phyloP scores from a whole-genome alignment of 805 yeast species.

The Candida ortonii region DNA sequence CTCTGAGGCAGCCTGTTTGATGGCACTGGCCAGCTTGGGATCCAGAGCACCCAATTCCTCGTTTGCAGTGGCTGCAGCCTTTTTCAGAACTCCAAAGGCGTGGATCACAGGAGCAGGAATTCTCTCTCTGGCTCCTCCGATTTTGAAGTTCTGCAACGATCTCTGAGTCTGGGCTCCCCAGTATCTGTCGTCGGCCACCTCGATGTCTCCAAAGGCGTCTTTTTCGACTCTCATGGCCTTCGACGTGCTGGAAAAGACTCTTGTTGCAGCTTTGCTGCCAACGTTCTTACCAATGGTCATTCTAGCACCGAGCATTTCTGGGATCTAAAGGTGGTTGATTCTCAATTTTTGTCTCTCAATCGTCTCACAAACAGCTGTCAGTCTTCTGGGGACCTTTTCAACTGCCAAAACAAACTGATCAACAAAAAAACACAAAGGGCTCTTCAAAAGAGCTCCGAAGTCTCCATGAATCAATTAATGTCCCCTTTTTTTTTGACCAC shows the following conservation, averaged over 20 bases:
- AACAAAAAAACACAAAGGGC: too few relatives aligned
- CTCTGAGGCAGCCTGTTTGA: slow-evolving; percentile 92
- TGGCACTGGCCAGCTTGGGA: slow-evolving; percentile 78
- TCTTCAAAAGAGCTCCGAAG: too few relatives aligned
- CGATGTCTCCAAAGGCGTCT: slow-evolving; percentile 96
- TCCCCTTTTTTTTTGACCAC: too few relatives aligned
- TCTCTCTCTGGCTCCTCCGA: slow-evolving; percentile 87
- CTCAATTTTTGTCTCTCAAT: not conserved
- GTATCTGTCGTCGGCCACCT: slow-evolving; percentile 81
- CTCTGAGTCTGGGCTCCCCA: slow-evolving; percentile 99
- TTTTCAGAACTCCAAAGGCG: slow-evolving; percentile 92
- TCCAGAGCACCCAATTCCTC: slow-evolving; percentile 77
- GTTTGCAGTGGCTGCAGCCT: slow-evolving; percentile 92
- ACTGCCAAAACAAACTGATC: too few relatives aligned
- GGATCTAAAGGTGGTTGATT: not conserved
- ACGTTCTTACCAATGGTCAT: slow-evolving; percentile 12
- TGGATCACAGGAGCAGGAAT: slow-evolving; percentile 89
- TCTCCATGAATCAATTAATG: too few relatives aligned
- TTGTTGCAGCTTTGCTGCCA: slow-evolving; percentile 17
- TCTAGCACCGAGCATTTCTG: slow-evolving; percentile 31
- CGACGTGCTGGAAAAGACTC: slow-evolving; percentile 31
- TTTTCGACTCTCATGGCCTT: slow-evolving; percentile 64
- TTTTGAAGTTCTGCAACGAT: slow-evolving; percentile 89
- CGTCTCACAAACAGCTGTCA: not conserved
- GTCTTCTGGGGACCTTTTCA: too few relatives aligned